Evolutionary conservation across 1,284 basidiomycete species (phyloP), one percentile per base, ranked within the genome.

Genomic region (Paramarasmius palmivorus): DNA sequence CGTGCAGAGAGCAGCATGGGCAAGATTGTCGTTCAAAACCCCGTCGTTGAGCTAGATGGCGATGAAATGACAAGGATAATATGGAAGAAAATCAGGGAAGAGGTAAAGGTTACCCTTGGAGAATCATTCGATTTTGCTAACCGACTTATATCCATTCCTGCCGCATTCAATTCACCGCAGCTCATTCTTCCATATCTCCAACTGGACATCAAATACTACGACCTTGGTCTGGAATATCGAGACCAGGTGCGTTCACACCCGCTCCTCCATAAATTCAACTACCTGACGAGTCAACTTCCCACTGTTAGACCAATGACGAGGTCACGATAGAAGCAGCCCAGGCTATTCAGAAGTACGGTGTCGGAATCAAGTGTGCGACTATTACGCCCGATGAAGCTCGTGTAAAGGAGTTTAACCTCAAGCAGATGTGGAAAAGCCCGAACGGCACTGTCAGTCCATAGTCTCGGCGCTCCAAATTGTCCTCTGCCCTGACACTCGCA

Each of bases 51-150:
- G 79, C 86, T 98, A 53, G 94, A 97, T 71, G 94, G 94, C 50
- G 94, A 97, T 73, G 94, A 97, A 75, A 96, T 96, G 94, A 97
- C 94, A 38, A 82, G 94, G 63, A 95, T 97, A 64, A 97, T 98
- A 72, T 98, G 95, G 95, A 93, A 97, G 82, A 97, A 96, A 82
- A 98, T 98, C 70, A 83, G 93, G 54, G 90, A 98, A 65, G 93
- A 98, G 82, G 92, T 93, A 57, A 53, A 80, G 71, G 14, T 10
- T 7, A 14, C 7, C 12, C 7, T 32, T 32, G 29, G 29, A 32
- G 42, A 42, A 36, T 46, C 41, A 19, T 26, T 40, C 26, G 9
- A 3, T 49, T 22, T 39, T 26, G 23, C 44, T 46, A 55, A 40
- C 52, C n/a, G 42, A 25, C 45, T 32, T 41, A 17, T 42, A 25